Evolutionary conservation across 148 eudicot species (phyloP), one percentile per base, ranked within the genome.

Genomic region (Pouteria glomerata): DNA sequence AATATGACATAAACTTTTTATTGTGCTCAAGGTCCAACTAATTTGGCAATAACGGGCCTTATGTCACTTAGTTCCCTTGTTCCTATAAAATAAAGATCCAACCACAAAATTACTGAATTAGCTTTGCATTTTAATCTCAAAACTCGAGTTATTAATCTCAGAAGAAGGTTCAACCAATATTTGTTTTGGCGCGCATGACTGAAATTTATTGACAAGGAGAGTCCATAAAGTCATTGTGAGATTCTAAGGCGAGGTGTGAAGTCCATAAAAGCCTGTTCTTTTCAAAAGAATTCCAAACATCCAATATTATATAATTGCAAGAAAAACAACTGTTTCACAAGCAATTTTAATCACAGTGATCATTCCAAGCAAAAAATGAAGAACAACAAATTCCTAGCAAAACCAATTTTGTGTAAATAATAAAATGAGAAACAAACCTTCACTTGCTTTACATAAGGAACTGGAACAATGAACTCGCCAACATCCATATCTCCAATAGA

Each of bases 401-500:
- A 13, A 23, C 60, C 60, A 26, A 23, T 34, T 35, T 7, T 70
- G 12, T 19, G 19, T n/a, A 29, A 55, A 26, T n/a, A 13, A 16
- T 26, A 10, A 27, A 0, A 74, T 26, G 47, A 71, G 55, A 14
- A 57, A 81, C 91, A 61, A 74, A 94, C 98, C 93, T 90, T 94
- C 62, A 94, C 91, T 91, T 94, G 98, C 81, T 94, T 94, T 48
- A 94, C 96, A 80, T 94, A 75, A 71, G 98, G 98, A 67, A 94
- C 89, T 26, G 98, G 96, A 66, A 91, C 97, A 57, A 94, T 94
- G 82, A 81, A 94, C 79, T 94, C 98, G 71, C 98, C 98, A 73
- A 94, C 97, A 82, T 94, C 98, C 86, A 87, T 84, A 84, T 94
- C 98, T 68, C 98, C 98, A 73, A 94, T 84, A 21, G 98, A 94